Conservation (phyloP, 2,329 filamentous ascomycete species). For the Metarhizium sp. region DNA sequence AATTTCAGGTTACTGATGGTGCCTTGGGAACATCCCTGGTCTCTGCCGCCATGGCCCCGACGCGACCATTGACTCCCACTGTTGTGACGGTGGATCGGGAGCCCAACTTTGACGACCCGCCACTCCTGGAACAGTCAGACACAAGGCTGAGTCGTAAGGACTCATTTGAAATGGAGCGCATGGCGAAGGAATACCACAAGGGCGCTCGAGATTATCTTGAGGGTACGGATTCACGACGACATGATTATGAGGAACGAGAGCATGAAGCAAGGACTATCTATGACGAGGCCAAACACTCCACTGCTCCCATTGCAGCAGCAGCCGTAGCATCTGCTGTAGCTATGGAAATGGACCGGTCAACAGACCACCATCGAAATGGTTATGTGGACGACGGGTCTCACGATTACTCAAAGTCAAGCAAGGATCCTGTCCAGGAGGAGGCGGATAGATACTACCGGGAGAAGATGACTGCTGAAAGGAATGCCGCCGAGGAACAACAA, state of each 20-base stretch:
- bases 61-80: constrained; percentile 36
- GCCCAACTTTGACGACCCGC: constrained; percentile 36
- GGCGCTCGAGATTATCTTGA: constrained; percentile 11
- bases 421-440: constrained; percentile 43
- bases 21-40: constrained; percentile 14
- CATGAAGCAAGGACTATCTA: constrained; percentile 34
- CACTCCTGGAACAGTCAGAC: constrained; percentile 15
- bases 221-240: constrained; percentile 12
- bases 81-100: constrained; percentile 45
- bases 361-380: constrained; percentile 21
- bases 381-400: constrained; percentile 24
- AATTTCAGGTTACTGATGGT: constrained; percentile 45
- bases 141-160: constrained; percentile 39
- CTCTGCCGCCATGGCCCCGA: constrained; percentile 4
- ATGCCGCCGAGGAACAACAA: constrained; percentile 43
- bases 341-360: constrained; percentile 28
- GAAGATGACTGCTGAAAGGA: constrained; percentile 41
- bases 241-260: constrained; percentile 28
- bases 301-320: constrained; percentile 37
- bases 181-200: constrained; percentile 21
- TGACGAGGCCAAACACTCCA: constrained; percentile 36
- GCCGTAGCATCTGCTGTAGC: constrained; percentile 38
- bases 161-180: constrained; percentile 35
- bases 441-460: constrained; percentile 51
- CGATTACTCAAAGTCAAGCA: constrained; percentile 17